phyloP scores from a whole-genome alignment of 2,329 filamentous ascomycete genomes.

The Malbranchea cinnamomea region DNA sequence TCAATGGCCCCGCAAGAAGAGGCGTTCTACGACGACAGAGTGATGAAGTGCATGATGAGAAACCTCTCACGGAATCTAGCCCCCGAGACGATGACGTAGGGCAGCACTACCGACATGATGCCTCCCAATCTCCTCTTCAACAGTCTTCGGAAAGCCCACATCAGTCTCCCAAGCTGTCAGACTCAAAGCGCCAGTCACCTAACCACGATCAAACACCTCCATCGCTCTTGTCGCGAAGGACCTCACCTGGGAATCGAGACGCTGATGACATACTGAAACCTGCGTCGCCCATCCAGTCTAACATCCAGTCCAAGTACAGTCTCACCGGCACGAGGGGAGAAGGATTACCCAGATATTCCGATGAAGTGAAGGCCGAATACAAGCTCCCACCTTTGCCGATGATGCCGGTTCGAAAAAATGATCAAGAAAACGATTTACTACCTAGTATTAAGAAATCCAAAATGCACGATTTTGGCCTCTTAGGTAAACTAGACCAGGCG shows the following conservation, averaged over 20 bases:
- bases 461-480: constrained; percentile 36
- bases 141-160: constrained; percentile 8
- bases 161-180: constrained; percentile 11
- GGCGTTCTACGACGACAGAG: constrained; percentile 48
- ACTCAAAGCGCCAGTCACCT: no score
- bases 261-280: no score
- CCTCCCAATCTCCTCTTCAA: constrained; percentile 4
- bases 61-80: constrained; percentile 22
- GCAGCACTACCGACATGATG: not conserved
- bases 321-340: constrained; percentile 28
- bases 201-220: no score
- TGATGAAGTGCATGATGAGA: constrained; percentile 56
- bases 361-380: constrained; percentile 39
- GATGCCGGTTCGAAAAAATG: constrained; percentile 48
- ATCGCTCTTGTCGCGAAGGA: no score
- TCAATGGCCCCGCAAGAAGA: constrained; percentile 65
- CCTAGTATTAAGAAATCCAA: constrained; percentile 52
- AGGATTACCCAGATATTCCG: constrained; percentile 24
- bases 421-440: constrained; percentile 74
- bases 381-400: constrained; percentile 39
- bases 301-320: constrained; percentile 22
- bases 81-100: constrained; percentile 14
- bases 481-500: constrained; percentile 40
- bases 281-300: no score
- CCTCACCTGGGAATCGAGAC: no score